Evolutionary conservation across 768 basidiomycete species (phyloP).

Genomic region (Multifurca ochricompacta): DNA sequence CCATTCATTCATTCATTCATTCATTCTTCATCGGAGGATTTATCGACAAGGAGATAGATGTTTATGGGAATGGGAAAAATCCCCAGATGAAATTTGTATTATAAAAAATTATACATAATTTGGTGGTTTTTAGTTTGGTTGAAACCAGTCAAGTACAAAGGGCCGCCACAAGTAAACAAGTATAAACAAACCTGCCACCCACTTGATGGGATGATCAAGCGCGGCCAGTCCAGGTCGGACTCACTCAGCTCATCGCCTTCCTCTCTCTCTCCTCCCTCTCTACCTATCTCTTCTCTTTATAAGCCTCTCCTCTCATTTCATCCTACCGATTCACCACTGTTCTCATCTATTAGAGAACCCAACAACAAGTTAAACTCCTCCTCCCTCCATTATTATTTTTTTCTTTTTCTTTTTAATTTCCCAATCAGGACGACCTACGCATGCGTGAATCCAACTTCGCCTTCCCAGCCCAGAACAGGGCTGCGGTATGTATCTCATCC

Average conservation of each 20-base stretch:
- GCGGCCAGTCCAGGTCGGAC: conserved; percentile 6
- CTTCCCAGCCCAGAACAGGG: conserved; percentile 91
- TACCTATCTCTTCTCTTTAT: too few species aligned
- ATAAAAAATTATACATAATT: too few species aligned
- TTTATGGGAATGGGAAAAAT: background rate
- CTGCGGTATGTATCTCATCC: conserved; percentile 88
- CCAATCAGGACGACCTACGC: background rate
- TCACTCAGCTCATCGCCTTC: conserved; percentile 7
- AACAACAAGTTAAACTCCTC: background rate
- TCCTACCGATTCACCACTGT: too few species aligned
- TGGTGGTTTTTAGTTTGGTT: too few species aligned
- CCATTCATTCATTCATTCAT: too few species aligned
- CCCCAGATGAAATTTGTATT: background rate
- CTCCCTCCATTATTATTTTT: background rate
- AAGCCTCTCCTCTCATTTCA: background rate
- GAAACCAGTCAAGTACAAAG: too few species aligned
- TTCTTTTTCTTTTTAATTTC: background rate
- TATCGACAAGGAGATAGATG: too few species aligned
- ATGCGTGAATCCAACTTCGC: conserved; percentile 97
- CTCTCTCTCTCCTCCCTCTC: background rate
- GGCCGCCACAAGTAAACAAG: conserved; percentile 18
- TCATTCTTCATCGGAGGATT: too few species aligned
- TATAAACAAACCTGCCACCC: conserved; percentile 2
- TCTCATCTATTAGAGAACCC: background rate
- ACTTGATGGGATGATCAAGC: conserved; percentile 22